A percentile compares a stretch with the other conserved stretches of the same genome.
These are phyloP conservation scores for Penicillium desertorum DNA, from an alignment of 495 filamentous ascomycete species.

Conservation along the genomic window DNA sequence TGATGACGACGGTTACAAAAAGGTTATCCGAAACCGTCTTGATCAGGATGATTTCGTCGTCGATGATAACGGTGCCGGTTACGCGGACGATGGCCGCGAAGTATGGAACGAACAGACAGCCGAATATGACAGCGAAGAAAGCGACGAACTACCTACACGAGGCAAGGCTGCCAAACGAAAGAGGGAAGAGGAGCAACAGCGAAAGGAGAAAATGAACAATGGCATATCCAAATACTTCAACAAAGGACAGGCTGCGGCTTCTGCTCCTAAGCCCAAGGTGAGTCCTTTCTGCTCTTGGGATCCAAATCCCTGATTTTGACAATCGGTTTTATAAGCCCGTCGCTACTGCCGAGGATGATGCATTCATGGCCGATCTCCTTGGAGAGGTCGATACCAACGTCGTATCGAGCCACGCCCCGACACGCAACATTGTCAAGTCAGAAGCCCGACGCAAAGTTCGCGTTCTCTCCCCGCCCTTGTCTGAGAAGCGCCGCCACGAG, in stretches of 20 bases:
- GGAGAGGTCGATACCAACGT: slow-evolving; percentile 86
- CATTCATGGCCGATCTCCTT: slow-evolving; percentile 79
- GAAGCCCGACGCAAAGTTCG: slow-evolving; percentile 75
- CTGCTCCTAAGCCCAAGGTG: slow-evolving; percentile 79
- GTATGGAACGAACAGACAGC: slow-evolving; percentile 77
- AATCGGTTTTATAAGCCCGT: slow-evolving; percentile 31
- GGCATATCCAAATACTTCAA: slow-evolving; percentile 94
- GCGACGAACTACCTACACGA: slow-evolving; percentile 63
- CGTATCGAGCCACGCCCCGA: slow-evolving; percentile 53
- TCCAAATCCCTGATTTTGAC: slow-evolving; percentile 4
- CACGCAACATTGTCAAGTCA: slow-evolving; percentile 66
- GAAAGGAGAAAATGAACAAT: slow-evolving; percentile 81
- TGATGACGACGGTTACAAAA: slow-evolving; percentile 96
- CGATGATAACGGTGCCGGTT: slow-evolving; percentile 89
- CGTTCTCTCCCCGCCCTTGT: slow-evolving; percentile 70
- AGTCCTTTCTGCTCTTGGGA: slow-evolving; percentile 13
- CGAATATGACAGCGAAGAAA: slow-evolving; percentile 60
- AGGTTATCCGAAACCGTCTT: slow-evolving; percentile 83
- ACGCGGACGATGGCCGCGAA: slow-evolving; percentile 95
- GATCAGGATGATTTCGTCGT: slow-evolving; percentile 97
- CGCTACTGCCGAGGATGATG: slow-evolving; percentile 78
- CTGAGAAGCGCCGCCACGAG: slow-evolving; percentile 48
- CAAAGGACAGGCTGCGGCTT: slow-evolving; percentile 58
- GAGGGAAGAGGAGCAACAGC: slow-evolving; percentile 83
- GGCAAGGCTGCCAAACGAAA: slow-evolving; percentile 82